Percentiles rank a stretch among this genome's conserved stretches.
Evolutionary conservation across 805 yeast genomes (phyloP).

Genomic region (Metschnikowia dekortorum): DNA sequence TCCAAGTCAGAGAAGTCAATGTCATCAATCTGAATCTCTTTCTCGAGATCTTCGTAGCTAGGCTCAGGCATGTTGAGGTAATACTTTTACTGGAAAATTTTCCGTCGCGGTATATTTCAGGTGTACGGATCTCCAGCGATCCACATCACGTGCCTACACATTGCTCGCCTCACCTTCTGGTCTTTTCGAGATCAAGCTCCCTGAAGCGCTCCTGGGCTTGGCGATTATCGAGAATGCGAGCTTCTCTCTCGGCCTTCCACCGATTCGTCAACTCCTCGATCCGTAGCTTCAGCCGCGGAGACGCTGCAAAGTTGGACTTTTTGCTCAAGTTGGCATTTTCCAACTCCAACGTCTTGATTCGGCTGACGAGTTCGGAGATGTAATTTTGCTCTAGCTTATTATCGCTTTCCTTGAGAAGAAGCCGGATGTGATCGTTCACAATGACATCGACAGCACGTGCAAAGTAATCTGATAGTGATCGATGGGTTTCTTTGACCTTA

Average conservation of each 20-base stretch:
- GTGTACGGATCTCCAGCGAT: conserved; percentile 6
- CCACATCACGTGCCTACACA: neutral
- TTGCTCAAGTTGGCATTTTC: conserved; percentile 28
- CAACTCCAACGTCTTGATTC: conserved; percentile 15
- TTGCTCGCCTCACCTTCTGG: neutral
- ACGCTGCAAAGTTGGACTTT: conserved; percentile 14
- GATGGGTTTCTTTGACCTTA: conserved; percentile 29
- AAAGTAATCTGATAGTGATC: conserved; percentile 50
- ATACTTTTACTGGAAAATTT: conserved; percentile 7
- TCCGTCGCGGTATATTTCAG: conserved; percentile 6
- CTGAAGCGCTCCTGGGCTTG: conserved; percentile 49
- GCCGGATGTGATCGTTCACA: conserved; percentile 50
- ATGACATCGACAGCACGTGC: conserved; percentile 58
- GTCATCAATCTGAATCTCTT: conserved; percentile 42
- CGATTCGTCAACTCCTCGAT: conserved; percentile 58
- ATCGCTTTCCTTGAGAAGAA: conserved; percentile 34
- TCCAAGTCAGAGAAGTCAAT: conserved; percentile 85
- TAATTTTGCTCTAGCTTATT: conserved; percentile 8
- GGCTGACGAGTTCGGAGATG: conserved; percentile 19
- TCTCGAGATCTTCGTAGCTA: conserved; percentile 31
- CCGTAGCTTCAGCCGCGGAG: conserved; percentile 44
- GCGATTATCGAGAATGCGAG: conserved; percentile 55
- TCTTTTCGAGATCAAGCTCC: conserved; percentile 29
- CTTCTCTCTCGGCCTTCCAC: conserved; percentile 70
- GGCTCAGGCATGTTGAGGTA: conserved; percentile 13